Evolutionary conservation across 108 stramenopile genomes (phyloP), one percentile per base, ranked within the genome.

Genomic region (Asterionellopsis glacialis): DNA sequence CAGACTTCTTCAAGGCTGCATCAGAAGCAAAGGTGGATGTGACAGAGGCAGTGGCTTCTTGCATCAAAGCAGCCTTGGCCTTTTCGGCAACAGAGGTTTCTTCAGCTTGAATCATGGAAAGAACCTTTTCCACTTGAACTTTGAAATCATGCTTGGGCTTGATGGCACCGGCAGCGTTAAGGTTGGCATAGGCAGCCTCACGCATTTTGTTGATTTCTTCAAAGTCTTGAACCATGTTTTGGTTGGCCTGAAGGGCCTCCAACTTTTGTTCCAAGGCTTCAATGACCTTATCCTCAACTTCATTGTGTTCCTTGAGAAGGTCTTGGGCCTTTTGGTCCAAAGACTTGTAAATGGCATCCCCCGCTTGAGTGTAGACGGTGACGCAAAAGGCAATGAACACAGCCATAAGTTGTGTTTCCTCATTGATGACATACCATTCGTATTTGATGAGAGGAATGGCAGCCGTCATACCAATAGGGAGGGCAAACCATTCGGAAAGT

Each of bases 101-200:
- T 68, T 92, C 91, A 1, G 60, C 54, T 48, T 79, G 77, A 57
- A 92, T 82, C 79, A 92, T 76, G 70, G 63, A 57, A 27, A 92
- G 59, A 42, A 92, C 70, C 41, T 74, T 72, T 60, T 89, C 87
- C 16, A 92, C 72, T 64, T 92, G 91, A 5, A 75, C 71, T 82
- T 92, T 92, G 73, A 89, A 82, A 61, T 85, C 78, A 57, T 92
- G 87, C 51, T 85, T 76, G 26, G 91, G 91, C 75, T 89, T 88
- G 80, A 92, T 81, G 70, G 72, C 70, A 49, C 91, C 91, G 27
- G 85, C 83, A 19, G 76, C 82, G 70, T 92, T 92, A 44, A 89
- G 75, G 67, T 89, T 92, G 47, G 57, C 80, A 65, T 87, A 92
- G 13, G 91, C 75, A 18, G 70, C 73, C 25, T 72, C 68, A 38